A percentile compares a stretch with the other conserved stretches of the same genome.
phyloP scores from a whole-genome alignment of 352 stramenopile species.

The Phytophthora multivora region DNA sequence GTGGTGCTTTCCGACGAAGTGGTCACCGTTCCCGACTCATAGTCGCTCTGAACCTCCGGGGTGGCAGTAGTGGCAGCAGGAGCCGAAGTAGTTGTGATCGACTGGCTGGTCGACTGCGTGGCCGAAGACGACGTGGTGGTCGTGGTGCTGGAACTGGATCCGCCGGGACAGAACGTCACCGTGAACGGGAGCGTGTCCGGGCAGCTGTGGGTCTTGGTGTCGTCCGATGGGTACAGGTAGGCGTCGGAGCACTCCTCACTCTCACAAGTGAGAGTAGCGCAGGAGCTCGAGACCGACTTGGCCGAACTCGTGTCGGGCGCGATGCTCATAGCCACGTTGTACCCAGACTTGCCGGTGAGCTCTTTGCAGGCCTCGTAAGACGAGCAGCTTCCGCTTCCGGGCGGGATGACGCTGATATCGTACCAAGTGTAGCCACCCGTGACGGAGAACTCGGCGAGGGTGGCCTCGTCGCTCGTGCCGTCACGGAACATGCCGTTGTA shows the following conservation, averaged over 20 bases:
- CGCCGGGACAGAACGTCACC: conserved; percentile 51
- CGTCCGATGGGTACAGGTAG: conserved; percentile 56
- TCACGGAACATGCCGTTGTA: conserved; percentile 69
- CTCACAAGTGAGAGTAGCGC: conserved; percentile 35
- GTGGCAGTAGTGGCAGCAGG: conserved; percentile 14
- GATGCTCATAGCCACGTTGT: conserved; percentile 58
- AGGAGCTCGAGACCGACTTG: conserved; percentile 27
- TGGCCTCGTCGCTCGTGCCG: conserved; percentile 45
- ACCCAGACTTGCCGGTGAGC: conserved; percentile 54
- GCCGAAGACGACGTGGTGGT: conserved; percentile 22
- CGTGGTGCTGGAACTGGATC: conserved; percentile 15
- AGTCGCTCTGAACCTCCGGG: conserved; percentile 31
- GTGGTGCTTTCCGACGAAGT: conserved; percentile 7
- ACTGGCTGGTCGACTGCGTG: conserved; percentile 14
- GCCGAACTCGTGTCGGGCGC: conserved; percentile 30
- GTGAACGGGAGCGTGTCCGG: conserved; percentile 38
- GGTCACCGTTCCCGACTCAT: conserved; percentile 26
- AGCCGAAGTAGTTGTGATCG: conserved; percentile 17
- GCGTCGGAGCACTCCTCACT: conserved; percentile 41
- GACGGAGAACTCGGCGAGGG: conserved; percentile 54
- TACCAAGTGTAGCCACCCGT: conserved; percentile 50
- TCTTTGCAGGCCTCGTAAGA: conserved; percentile 47
- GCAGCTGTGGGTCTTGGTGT: conserved; percentile 58
- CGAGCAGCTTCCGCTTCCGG: conserved; percentile 49
- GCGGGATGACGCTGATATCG: conserved; percentile 63